These are phyloP conservation scores for Phaeomoniella chlamydospora DNA, from an alignment of 2,329 filamentous ascomycete genomes.

Conservation along the genomic window DNA sequence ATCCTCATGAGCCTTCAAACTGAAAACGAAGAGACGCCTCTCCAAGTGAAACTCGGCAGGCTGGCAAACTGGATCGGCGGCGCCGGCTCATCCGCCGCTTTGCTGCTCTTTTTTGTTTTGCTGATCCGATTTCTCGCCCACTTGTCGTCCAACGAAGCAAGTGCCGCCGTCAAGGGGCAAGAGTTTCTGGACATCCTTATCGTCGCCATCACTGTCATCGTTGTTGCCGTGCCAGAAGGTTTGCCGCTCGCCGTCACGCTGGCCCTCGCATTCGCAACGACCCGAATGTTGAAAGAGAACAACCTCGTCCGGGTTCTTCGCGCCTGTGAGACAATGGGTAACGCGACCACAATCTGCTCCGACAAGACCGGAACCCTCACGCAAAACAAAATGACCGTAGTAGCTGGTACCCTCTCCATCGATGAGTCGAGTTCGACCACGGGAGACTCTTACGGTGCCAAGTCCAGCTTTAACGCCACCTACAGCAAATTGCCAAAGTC, in stretches of 20 bases:
- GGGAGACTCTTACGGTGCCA: background rate
- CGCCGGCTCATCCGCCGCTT: slow-evolving; percentile 58
- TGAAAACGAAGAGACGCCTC: slow-evolving; percentile 58
- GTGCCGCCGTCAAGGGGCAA: slow-evolving; percentile 62
- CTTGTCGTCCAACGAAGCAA: slow-evolving; percentile 37
- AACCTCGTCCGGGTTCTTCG: slow-evolving; percentile 64
- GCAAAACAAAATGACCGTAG: slow-evolving; percentile 63
- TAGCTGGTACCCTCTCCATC: slow-evolving; percentile 54
- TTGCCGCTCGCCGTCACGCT: slow-evolving; percentile 65
- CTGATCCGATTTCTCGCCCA: slow-evolving; percentile 72
- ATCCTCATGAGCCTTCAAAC: slow-evolving; percentile 62
- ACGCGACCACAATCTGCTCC: slow-evolving; percentile 66
- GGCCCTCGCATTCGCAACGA: slow-evolving; percentile 62
- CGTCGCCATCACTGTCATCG: slow-evolving; percentile 64
- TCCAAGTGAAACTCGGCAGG: slow-evolving; percentile 61
- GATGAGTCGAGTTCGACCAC: slow-evolving; percentile 12
- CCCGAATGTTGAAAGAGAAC: slow-evolving; percentile 62
- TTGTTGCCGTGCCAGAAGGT: slow-evolving; percentile 66
- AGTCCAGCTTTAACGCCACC: slow-evolving; percentile 5
- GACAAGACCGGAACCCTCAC: slow-evolving; percentile 67
- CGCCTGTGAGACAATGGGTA: slow-evolving; percentile 71
- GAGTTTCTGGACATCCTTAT: slow-evolving; percentile 64
- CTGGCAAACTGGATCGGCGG: slow-evolving; percentile 68
- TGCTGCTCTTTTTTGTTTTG: slow-evolving; percentile 69
- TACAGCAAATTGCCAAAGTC: slow-evolving; percentile 15